Conservation (phyloP, 176 grass and related monocot species). For the Cocos nucifera region DNA sequence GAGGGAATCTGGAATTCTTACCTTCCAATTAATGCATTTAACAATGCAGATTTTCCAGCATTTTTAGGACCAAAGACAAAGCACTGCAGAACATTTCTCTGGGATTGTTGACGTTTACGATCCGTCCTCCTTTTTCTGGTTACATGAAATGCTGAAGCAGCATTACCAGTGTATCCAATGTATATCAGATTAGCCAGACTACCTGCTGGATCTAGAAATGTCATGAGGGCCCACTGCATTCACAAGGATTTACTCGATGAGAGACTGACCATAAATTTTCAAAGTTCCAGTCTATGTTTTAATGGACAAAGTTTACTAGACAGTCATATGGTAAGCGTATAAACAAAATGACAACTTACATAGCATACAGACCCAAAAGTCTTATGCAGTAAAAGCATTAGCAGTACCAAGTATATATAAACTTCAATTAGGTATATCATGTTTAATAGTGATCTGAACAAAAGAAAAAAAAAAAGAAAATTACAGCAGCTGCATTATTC, state of each 20-base stretch:
- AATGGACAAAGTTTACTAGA: too few relatives aligned
- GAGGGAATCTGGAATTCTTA: conserved; percentile 4
- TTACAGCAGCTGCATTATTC: too few relatives aligned
- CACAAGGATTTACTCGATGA: not conserved
- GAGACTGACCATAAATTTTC: too few relatives aligned
- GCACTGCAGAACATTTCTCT: conserved; percentile 76
- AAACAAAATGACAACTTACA: too few relatives aligned
- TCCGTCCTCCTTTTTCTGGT: conserved; percentile 89
- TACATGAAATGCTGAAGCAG: conserved; percentile 61
- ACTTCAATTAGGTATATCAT: too few relatives aligned
- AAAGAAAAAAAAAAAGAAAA: too few relatives aligned
- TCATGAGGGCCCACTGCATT: conserved; percentile 97
- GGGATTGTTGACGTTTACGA: conserved; percentile 78
- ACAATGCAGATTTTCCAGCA: conserved; percentile 71
- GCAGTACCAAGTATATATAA: too few relatives aligned
- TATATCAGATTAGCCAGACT: conserved; percentile 88
- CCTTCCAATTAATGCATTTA: conserved; percentile 89
- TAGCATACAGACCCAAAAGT: too few relatives aligned
- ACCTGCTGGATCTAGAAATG: conserved; percentile 68
- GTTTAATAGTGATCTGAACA: too few relatives aligned
- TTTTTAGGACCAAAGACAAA: conserved; percentile 84
- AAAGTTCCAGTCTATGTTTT: too few relatives aligned
- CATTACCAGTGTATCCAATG: conserved; percentile 68
- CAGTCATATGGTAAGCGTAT: too few relatives aligned
- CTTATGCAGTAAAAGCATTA: too few relatives aligned